These are phyloP conservation scores for Cordyceps tenuipes DNA, from an alignment of 2,329 filamentous ascomycete species.

Conservation along the genomic window DNA sequence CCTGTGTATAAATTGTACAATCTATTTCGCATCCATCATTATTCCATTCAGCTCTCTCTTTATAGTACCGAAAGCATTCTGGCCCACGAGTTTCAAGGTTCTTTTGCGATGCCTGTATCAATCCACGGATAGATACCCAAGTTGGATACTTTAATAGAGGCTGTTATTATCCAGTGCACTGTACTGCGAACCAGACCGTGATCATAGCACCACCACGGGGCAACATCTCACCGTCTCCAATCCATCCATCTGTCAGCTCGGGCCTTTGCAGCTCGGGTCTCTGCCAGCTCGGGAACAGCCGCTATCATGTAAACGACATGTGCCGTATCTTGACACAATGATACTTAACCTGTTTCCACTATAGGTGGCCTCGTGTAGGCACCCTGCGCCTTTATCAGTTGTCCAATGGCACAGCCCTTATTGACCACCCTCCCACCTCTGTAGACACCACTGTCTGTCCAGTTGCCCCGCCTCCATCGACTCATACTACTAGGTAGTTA, in stretches of 20 bases:
- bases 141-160: too few relatives aligned
- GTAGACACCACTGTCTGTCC: neutral
- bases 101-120: neutral
- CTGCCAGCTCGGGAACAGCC: neutral
- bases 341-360: neutral
- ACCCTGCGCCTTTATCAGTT: neutral
- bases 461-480: constrained; percentile 2
- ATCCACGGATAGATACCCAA: too few relatives aligned
- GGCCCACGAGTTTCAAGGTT: neutral
- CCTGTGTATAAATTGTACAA: too few relatives aligned
- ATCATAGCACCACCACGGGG: neutral
- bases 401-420: constrained; percentile 6
- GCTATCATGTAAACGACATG: neutral
- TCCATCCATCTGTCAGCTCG: neutral
- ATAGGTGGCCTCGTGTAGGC: neutral
- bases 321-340: neutral
- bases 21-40: too few relatives aligned
- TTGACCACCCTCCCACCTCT: neutral
- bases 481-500: too few relatives aligned
- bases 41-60: too few relatives aligned
- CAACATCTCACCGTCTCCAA: neutral
- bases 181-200: neutral
- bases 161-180: neutral
- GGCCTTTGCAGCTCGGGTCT: too few relatives aligned
- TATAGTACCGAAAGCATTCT: neutral